Evolutionary conservation across 2,329 filamentous ascomycete genomes (phyloP).

Genomic region (Dendrostoma leiphaemia): DNA sequence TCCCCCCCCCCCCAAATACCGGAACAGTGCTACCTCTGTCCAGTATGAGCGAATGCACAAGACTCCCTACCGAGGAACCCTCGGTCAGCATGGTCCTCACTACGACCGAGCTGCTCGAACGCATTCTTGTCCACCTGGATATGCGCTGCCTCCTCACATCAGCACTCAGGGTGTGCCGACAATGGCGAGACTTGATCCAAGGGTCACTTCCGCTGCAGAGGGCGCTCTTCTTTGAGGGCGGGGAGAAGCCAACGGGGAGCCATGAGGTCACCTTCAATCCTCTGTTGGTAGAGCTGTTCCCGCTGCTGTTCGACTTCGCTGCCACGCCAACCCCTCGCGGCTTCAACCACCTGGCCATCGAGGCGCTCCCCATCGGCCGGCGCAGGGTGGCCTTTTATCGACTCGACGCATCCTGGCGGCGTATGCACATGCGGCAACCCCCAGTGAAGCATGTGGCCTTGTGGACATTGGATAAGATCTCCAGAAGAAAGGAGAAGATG

Average conservation of each 20-base stretch:
- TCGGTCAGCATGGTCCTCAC: not conserved
- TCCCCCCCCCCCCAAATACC: too few relatives aligned
- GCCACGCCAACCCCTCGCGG: not conserved
- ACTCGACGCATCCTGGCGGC: not conserved
- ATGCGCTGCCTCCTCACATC: slow-evolving; percentile 8
- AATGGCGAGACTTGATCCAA: slow-evolving; percentile 11
- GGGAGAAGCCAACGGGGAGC: not conserved
- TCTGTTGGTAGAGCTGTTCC: slow-evolving; percentile 1
- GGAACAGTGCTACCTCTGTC: too few relatives aligned
- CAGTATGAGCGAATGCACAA: not conserved
- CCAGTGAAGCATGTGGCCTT: slow-evolving; percentile 1
- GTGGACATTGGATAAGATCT: slow-evolving; percentile 1
- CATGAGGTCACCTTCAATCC: not conserved
- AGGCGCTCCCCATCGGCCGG: slow-evolving; percentile 5
- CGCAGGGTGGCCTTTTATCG: slow-evolving; percentile 4
- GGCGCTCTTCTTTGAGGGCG: not conserved
- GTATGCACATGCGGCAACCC: slow-evolving; percentile 3
- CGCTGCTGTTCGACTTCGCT: slow-evolving; percentile 1
- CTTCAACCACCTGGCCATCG: slow-evolving; percentile 1
- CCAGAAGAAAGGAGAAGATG: not conserved
- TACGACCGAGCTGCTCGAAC: slow-evolving; percentile 1
- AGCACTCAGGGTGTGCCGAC: slow-evolving; percentile 4
- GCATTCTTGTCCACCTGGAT: not conserved
- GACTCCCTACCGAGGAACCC: too few relatives aligned
- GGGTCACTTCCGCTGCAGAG: not conserved